These are phyloP conservation scores for Fusarium newnesense DNA, from an alignment of 2,329 filamentous ascomycete species.

Conservation along the genomic window DNA sequence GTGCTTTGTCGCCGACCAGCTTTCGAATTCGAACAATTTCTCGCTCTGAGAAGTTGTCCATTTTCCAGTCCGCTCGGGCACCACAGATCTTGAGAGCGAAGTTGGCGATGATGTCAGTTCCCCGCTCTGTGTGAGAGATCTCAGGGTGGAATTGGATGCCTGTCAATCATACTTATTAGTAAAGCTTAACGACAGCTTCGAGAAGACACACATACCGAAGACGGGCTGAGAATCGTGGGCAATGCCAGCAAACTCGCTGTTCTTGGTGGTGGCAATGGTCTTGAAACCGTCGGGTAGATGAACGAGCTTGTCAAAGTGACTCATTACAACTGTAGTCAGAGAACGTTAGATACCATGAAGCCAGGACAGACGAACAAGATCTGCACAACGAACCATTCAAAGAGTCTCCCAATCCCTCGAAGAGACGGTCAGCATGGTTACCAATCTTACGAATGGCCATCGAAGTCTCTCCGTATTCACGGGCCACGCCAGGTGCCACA, in stretches of 20 bases:
- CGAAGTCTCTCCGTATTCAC: not conserved
- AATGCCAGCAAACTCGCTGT: not conserved
- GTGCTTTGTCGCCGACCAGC: not conserved
- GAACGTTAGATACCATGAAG: not conserved
- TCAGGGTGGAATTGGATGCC: not conserved
- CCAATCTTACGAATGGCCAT: not conserved
- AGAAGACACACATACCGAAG: not conserved
- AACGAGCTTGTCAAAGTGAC: not conserved
- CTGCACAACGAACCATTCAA: not conserved
- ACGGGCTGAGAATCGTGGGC: not conserved
- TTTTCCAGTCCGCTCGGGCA: not conserved
- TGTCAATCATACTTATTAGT: not conserved
- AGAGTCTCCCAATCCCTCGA: not conserved
- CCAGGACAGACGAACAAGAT: not conserved
- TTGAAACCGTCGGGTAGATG: not conserved
- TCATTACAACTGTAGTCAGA: not conserved
- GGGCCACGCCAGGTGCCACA: not conserved
- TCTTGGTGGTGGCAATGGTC: not conserved
- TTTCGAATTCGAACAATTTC: not conserved
- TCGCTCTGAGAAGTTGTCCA: not conserved
- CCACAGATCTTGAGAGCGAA: not conserved
- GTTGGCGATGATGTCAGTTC: not conserved
- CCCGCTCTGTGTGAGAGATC: not conserved
- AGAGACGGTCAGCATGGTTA: not conserved
- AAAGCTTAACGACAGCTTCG: not conserved